Percentiles rank a stretch among this genome's conserved stretches.
These are phyloP conservation scores for Zygosaccharomyces sapae DNA, from an alignment of 1,139 yeast species.

Conservation along the genomic window DNA sequence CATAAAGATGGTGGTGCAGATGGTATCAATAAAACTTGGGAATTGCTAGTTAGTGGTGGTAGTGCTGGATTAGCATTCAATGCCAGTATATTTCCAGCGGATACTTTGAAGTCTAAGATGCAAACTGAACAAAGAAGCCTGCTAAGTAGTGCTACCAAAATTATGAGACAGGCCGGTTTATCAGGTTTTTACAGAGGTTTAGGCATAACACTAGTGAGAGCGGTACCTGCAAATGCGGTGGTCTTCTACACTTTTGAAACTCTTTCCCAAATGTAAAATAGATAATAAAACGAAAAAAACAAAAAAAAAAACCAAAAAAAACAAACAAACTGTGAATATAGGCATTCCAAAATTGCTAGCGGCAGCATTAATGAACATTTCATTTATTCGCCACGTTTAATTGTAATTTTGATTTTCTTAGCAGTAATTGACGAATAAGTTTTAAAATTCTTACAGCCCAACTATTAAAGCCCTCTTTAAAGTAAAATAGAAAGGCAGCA, in stretches of 20 bases:
- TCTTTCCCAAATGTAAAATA: slow-evolving; percentile 33
- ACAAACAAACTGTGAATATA: slow-evolving; percentile 7
- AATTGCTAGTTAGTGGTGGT: slow-evolving; percentile 74
- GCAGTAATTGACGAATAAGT: slow-evolving; percentile 10
- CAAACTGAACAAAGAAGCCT: slow-evolving; percentile 51
- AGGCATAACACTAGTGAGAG: slow-evolving; percentile 74
- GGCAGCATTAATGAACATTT: no score
- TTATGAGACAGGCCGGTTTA: slow-evolving; percentile 44
- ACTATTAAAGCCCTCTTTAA: slow-evolving; percentile 74
- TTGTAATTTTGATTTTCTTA: background rate
- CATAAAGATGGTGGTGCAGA: slow-evolving; percentile 21
- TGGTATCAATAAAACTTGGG: slow-evolving; percentile 44
- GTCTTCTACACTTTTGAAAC: slow-evolving; percentile 78
- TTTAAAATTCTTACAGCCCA: slow-evolving; percentile 21
- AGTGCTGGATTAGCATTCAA: slow-evolving; percentile 81
- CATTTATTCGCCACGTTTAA: background rate
- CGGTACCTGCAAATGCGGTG: slow-evolving; percentile 86
- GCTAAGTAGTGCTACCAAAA: slow-evolving; percentile 37
- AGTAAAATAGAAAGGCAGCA: slow-evolving; percentile 86
- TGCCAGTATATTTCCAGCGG: slow-evolving; percentile 79
- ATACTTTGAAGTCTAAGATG: slow-evolving; percentile 81
- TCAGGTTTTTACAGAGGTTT: slow-evolving; percentile 77
- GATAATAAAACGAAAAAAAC: background rate
- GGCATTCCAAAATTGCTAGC: slow-evolving; percentile 4
- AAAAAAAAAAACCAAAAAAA: slow-evolving; percentile 5